Conservation (phyloP, 768 basidiomycete species). For the Rhodotorula kratochvilovae region DNA sequence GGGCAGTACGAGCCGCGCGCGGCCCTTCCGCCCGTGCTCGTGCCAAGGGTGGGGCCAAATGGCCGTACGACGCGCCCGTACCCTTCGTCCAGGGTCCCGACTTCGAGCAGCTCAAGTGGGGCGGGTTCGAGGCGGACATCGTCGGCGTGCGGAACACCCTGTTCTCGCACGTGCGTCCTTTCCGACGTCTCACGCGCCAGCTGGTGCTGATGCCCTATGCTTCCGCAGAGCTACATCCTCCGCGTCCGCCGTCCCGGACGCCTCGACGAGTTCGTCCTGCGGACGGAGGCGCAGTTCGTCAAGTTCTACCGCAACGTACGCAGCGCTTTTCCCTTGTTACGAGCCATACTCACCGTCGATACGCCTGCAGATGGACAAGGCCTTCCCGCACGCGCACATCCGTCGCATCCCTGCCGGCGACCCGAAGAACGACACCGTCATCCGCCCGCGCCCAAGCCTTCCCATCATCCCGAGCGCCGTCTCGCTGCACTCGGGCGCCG, state of each 20-base stretch:
- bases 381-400: slow-evolving; percentile 28
- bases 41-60: slow-evolving; percentile 17
- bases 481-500: slow-evolving; percentile 16
- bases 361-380: not conserved
- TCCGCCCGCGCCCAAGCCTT: slow-evolving; percentile 14
- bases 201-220: not conserved
- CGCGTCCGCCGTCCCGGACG: slow-evolving; percentile 26
- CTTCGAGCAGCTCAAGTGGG: slow-evolving; percentile 21
- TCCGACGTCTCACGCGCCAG: no score
- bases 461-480: slow-evolving; percentile 1
- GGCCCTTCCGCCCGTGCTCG: slow-evolving; percentile 4
- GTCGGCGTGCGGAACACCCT: slow-evolving; percentile 23
- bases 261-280: slow-evolving; percentile 32
- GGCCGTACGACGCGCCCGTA: slow-evolving; percentile 25
- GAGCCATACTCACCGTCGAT: not conserved
- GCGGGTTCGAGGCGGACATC: slow-evolving; percentile 33
- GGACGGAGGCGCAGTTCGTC: slow-evolving; percentile 23
- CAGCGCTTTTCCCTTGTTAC: not conserved
- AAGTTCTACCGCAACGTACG: slow-evolving; percentile 14
- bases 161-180: slow-evolving; percentile 9
- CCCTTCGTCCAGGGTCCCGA: slow-evolving; percentile 8
- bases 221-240: slow-evolving; percentile 28
- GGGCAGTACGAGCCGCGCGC: not conserved
- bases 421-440: slow-evolving; percentile 24
- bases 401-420: slow-evolving; percentile 21